Evolutionary conservation across 192 early-diverging fungal genomes (phyloP).

Genomic region (Umbelopsis vinacea): DNA sequence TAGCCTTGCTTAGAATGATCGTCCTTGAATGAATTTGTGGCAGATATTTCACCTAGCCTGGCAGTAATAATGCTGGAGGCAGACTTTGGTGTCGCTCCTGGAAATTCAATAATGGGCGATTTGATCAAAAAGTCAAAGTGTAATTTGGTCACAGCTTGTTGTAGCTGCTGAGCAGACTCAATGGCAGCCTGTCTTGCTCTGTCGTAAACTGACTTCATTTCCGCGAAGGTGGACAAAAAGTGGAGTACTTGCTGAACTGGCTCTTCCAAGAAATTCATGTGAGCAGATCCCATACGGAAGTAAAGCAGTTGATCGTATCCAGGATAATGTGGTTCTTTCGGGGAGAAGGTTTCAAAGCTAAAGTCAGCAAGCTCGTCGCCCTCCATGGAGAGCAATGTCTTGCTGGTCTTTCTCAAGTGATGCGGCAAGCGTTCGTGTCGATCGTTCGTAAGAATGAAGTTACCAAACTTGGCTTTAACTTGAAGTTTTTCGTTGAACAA

Average conservation of each 20-base stretch:
- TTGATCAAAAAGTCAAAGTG: conserved; percentile 87
- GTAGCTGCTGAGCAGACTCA: conserved; percentile 76
- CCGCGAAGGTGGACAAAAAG: conserved; percentile 84
- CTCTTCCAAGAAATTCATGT: conserved; percentile 79
- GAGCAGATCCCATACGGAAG: conserved; percentile 81
- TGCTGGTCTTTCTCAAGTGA: conserved; percentile 50
- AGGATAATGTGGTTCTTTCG: conserved; percentile 64
- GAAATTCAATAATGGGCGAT: conserved; percentile 87
- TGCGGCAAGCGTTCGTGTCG: conserved; percentile 37
- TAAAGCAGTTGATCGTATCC: conserved; percentile 83
- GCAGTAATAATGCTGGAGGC: conserved; percentile 68
- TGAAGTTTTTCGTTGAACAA: conserved; percentile 62
- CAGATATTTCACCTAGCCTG: conserved; percentile 87
- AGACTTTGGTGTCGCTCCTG: conserved; percentile 53
- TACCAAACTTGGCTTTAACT: conserved; percentile 72
- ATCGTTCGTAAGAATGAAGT: conserved; percentile 70
- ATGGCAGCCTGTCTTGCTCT: conserved; percentile 85
- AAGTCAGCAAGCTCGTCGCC: conserved; percentile 91
- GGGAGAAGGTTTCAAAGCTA: conserved; percentile 76
- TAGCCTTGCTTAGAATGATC: conserved; percentile 52
- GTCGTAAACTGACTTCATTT: conserved; percentile 88
- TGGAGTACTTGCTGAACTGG: conserved; percentile 71
- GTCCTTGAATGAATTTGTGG: conserved; percentile 74
- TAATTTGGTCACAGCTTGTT: conserved; percentile 75
- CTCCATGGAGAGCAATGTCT: conserved; percentile 79